Evolutionary conservation across 2,329 filamentous ascomycete genomes (phyloP).

Genomic region (Gremmenia infestans): DNA sequence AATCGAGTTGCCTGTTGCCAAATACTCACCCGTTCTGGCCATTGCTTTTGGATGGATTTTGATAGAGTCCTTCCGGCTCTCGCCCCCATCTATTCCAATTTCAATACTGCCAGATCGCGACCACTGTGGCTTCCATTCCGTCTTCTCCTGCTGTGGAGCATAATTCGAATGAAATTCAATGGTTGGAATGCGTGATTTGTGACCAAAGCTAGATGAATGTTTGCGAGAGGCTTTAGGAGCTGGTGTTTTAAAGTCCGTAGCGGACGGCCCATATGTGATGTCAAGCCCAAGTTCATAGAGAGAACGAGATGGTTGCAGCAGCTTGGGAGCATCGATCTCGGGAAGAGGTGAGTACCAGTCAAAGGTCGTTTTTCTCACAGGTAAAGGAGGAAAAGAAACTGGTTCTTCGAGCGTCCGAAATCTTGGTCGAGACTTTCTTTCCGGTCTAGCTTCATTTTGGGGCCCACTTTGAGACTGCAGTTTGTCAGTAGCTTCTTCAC

Average conservation of each 20-base stretch:
- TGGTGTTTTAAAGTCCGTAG: background rate
- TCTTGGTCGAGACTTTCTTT: background rate
- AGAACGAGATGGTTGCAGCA: slow-evolving; percentile 4
- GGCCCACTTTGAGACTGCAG: slow-evolving; percentile 5
- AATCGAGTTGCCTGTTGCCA: background rate
- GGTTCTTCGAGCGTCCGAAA: slow-evolving; percentile 9
- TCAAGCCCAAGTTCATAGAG: slow-evolving; percentile 23
- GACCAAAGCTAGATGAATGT: background rate
- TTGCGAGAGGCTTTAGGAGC: background rate
- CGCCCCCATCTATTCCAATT: background rate
- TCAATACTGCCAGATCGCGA: background rate
- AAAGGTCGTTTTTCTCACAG: slow-evolving; percentile 19
- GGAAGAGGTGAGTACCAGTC: slow-evolving; percentile 28
- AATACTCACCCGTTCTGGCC: background rate
- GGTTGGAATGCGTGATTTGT: slow-evolving; percentile 2
- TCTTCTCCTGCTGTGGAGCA: background rate
- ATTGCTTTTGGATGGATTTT: slow-evolving; percentile 4
- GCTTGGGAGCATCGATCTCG: slow-evolving; percentile 4
- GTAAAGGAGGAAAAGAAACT: slow-evolving; percentile 26
- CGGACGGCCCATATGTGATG: slow-evolving; percentile 10
- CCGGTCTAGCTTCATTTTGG: slow-evolving; percentile 2
- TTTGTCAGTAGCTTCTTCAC: background rate
- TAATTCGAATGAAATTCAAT: background rate
- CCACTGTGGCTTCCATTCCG: background rate
- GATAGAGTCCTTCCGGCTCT: background rate